Evolutionary conservation across 495 filamentous ascomycete genomes (phyloP).

Genomic region (Penicillium coffeae): DNA sequence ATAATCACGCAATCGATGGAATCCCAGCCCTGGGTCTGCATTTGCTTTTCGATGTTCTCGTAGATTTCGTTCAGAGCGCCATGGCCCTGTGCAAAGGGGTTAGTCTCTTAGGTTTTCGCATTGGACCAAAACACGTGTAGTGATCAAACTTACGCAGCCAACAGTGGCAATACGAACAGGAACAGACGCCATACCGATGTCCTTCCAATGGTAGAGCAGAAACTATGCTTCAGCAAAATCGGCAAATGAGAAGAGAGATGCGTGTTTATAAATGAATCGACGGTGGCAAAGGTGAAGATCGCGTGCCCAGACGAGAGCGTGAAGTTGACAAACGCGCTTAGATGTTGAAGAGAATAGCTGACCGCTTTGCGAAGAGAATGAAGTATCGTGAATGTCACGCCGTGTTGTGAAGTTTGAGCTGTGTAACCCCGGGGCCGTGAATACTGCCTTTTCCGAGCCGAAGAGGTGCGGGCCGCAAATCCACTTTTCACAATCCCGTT

Average conservation of each 20-base stretch:
- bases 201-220: no score
- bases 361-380: no score
- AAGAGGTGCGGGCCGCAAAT: not conserved
- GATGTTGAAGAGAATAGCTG: no score
- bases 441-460: not conserved
- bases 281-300: not conserved
- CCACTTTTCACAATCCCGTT: not conserved
- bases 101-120: not conserved
- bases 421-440: no score
- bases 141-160: conserved; percentile 13
- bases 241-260: not conserved
- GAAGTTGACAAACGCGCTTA: no score
- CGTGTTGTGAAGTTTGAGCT: no score
- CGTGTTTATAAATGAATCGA: conserved; percentile 1
- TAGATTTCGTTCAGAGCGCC: conserved; percentile 90
- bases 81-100: conserved; percentile 61
- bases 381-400: no score
- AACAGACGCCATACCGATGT: not conserved
- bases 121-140: not conserved
- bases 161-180: conserved; percentile 9
- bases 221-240: no score
- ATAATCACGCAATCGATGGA: conserved; percentile 81
- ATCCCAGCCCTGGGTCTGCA: conserved; percentile 65
- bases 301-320: no score
- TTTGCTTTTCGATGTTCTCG: conserved; percentile 60